Evolutionary conservation across 2,329 filamentous ascomycete species (phyloP).

Genomic region (Colletotrichum echinochloae): DNA sequence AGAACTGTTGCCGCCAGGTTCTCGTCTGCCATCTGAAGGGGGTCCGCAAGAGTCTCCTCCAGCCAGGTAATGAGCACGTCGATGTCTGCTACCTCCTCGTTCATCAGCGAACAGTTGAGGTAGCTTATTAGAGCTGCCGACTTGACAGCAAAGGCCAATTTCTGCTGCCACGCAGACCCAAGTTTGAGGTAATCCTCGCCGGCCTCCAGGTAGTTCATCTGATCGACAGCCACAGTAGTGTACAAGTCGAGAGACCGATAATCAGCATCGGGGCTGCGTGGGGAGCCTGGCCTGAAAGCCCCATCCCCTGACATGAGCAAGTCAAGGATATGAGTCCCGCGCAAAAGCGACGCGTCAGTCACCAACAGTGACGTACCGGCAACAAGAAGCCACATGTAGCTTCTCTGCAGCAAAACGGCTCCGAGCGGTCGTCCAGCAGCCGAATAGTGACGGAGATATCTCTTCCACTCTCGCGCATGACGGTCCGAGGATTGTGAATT

Average conservation of each 20-base stretch:
- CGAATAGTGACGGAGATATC: conserved; percentile 85
- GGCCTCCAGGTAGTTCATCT: conserved; percentile 88
- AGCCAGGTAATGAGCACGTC: conserved; percentile 88
- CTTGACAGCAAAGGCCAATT: conserved; percentile 87
- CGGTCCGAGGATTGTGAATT: conserved; percentile 77
- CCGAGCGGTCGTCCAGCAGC: conserved; percentile 84
- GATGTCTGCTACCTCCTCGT: conserved; percentile 83
- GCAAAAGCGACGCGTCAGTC: conserved; percentile 69
- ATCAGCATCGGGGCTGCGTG: conserved; percentile 61
- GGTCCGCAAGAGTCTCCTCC: conserved; percentile 82
- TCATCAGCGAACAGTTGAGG: conserved; percentile 85
- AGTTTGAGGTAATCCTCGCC: conserved; percentile 91
- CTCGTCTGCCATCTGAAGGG: conserved; percentile 84
- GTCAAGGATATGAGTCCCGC: conserved; percentile 76
- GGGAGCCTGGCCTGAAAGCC: conserved; percentile 57
- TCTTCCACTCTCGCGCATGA: conserved; percentile 85
- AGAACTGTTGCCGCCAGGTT: conserved; percentile 82
- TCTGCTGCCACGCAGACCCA: conserved; percentile 87
- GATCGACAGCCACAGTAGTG: conserved; percentile 79
- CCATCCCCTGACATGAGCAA: conserved; percentile 73
- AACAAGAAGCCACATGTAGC: conserved; percentile 87
- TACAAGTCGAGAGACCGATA: conserved; percentile 71
- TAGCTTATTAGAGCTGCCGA: conserved; percentile 84
- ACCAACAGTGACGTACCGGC: conserved; percentile 81
- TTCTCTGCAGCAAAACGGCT: conserved; percentile 90